Percentiles rank a stretch among this genome's conserved stretches.
These are phyloP conservation scores for Pseudocercospora eumusae DNA, from an alignment of 2,329 filamentous ascomycete genomes.

Conservation along the genomic window DNA sequence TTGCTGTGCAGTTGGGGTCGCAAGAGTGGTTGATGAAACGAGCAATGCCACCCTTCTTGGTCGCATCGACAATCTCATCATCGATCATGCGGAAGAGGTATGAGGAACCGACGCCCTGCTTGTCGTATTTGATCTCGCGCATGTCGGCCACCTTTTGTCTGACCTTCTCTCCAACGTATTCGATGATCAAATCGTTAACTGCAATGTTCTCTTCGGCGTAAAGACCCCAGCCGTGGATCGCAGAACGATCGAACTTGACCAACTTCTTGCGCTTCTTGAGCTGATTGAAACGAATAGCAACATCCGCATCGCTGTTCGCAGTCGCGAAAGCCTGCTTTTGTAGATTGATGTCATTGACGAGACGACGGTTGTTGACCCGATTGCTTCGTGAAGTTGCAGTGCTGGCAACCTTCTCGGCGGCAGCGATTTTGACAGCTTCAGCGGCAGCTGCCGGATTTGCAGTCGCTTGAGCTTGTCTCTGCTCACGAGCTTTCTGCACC, in stretches of 20 bases:
- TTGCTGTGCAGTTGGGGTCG: constrained; percentile 96
- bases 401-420: constrained; percentile 73
- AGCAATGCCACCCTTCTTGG: constrained; percentile 96
- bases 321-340: constrained; percentile 76
- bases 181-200: constrained; percentile 99
- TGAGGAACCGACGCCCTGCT: constrained; percentile 94
- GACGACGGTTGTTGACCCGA: constrained; percentile 90
- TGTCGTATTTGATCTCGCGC: constrained; percentile 85
- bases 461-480: constrained; percentile 76
- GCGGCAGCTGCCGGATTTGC: constrained; percentile 63
- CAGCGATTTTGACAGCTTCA: constrained; percentile 64
- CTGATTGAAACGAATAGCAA: constrained; percentile 96
- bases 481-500: constrained; percentile 86
- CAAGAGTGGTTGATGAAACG: constrained; percentile 99
- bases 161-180: constrained; percentile 97
- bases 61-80: constrained; percentile 95
- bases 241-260: constrained; percentile 94
- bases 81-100: constrained; percentile 99
- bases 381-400: constrained; percentile 92
- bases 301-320: constrained; percentile 72
- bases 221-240: constrained; percentile 97
- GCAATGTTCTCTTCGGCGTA: constrained; percentile 97
- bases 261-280: constrained; percentile 99
- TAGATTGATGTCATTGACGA: constrained; percentile 91
- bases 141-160: constrained; percentile 97